Conservation (phyloP, 768 basidiomycete genomes). For the Boletus rex-veris region DNA sequence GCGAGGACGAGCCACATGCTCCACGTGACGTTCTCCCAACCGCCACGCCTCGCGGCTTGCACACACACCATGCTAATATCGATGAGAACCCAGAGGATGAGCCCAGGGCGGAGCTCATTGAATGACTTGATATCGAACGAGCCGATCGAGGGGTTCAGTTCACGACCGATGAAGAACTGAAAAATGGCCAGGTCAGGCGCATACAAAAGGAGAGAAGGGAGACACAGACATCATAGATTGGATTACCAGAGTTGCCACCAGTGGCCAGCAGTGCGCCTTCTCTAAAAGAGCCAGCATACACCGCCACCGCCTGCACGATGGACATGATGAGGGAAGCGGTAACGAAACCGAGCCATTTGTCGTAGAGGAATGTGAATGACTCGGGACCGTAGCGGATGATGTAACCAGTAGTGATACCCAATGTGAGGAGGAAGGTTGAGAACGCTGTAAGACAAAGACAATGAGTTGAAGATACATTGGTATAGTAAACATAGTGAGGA, state of each 20-base stretch:
- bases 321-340: constrained; percentile 83
- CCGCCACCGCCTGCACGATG: constrained; percentile 63
- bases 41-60: constrained; percentile 79
- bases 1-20: constrained; percentile 86
- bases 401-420: constrained; percentile 68
- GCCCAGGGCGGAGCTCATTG: constrained; percentile 48
- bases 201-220: background rate
- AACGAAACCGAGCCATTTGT: constrained; percentile 86
- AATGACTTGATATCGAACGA: constrained; percentile 70
- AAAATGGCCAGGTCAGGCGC: background rate
- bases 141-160: constrained; percentile 85
- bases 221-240: constrained; percentile 81
- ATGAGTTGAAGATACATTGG: background rate
- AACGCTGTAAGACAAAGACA: constrained; percentile 52
- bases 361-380: constrained; percentile 85
- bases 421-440: constrained; percentile 76
- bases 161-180: constrained; percentile 92
- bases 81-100: constrained; percentile 87
- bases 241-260: constrained; percentile 88
- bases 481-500: constrained; percentile 13
- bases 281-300: constrained; percentile 70
- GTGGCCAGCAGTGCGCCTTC: constrained; percentile 73
- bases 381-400: constrained; percentile 73
- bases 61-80: constrained; percentile 89
- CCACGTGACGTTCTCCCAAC: constrained; percentile 65